Conservation (phyloP, 768 basidiomycete species). For the Mycena pura region DNA sequence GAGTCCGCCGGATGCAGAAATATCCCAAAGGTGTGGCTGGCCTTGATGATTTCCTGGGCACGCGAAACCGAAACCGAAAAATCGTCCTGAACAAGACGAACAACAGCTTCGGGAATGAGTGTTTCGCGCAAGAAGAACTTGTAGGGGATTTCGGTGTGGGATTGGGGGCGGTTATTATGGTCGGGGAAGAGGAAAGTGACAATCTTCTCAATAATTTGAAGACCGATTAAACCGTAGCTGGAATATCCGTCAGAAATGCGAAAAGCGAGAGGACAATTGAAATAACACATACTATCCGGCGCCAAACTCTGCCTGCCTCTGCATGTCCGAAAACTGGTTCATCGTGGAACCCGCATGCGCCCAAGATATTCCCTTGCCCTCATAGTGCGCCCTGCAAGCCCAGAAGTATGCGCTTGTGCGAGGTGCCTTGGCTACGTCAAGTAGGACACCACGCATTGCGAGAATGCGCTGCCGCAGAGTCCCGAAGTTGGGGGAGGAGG, state of each 20-base stretch:
- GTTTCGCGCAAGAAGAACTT: neutral
- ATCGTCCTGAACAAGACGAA: neutral
- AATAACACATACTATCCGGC: constrained; percentile 3
- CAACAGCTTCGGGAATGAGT: neutral
- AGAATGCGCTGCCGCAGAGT: neutral
- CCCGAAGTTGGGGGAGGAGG: neutral
- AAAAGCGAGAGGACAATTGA: neutral
- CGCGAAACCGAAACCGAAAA: neutral
- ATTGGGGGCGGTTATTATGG: neutral
- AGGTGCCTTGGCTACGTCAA: neutral
- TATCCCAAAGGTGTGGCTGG: neutral
- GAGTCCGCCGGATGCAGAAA: neutral
- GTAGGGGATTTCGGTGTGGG: neutral
- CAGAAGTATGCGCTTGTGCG: constrained; percentile 7
- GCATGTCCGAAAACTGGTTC: neutral
- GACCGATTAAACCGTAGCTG: constrained; percentile 14
- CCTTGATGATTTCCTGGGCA: neutral
- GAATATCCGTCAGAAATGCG: neutral
- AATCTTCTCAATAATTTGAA: neutral
- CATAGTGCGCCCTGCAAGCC: neutral
- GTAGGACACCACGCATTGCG: neutral
- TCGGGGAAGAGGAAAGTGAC: constrained; percentile 10
- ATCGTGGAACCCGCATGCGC: neutral
- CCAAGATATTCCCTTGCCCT: neutral
- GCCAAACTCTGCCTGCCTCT: neutral